Percentiles rank a stretch among this genome's conserved stretches.
phyloP scores from a whole-genome alignment of 495 filamentous ascomycete species.

The Melanomma pulvis-pyrius region DNA sequence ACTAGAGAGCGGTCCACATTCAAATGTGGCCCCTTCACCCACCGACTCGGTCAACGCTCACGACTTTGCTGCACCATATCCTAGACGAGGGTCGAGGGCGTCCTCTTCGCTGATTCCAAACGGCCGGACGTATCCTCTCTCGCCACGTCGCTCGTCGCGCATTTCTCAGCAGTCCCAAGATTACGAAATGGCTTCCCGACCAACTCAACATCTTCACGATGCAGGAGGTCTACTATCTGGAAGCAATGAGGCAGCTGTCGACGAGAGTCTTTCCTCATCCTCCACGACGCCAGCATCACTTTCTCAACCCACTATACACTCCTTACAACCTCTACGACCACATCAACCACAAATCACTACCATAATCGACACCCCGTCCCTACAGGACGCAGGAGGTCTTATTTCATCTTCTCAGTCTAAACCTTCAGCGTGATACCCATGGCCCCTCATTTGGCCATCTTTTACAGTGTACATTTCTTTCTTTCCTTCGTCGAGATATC shows the following conservation, averaged over 20 bases:
- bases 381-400: constrained; percentile 36
- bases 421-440: constrained; percentile 30
- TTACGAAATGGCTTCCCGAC: constrained; percentile 21
- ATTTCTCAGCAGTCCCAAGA: constrained; percentile 34
- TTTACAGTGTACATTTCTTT: neutral
- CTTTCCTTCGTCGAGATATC: constrained; percentile 23
- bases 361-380: constrained; percentile 4
- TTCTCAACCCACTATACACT: neutral
- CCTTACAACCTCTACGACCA: neutral
- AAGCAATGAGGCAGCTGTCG: constrained; percentile 6
- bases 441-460: neutral
- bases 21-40: constrained; percentile 22
- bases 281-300: neutral
- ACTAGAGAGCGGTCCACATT: constrained; percentile 35
- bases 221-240: constrained; percentile 28
- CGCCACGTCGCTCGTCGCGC: constrained; percentile 24
- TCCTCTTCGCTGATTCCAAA: constrained; percentile 29
- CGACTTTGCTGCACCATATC: constrained; percentile 43
- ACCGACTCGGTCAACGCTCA: constrained; percentile 49
- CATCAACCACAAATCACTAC: neutral
- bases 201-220: constrained; percentile 34
- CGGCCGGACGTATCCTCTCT: constrained; percentile 16
- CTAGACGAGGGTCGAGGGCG: constrained; percentile 39
- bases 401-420: constrained; percentile 17
- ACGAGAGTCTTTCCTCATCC: neutral